Evolutionary conservation across 2,329 filamentous ascomycete genomes (phyloP), one percentile per base, ranked within the genome.

Genomic region (Aspergillus sergii): DNA sequence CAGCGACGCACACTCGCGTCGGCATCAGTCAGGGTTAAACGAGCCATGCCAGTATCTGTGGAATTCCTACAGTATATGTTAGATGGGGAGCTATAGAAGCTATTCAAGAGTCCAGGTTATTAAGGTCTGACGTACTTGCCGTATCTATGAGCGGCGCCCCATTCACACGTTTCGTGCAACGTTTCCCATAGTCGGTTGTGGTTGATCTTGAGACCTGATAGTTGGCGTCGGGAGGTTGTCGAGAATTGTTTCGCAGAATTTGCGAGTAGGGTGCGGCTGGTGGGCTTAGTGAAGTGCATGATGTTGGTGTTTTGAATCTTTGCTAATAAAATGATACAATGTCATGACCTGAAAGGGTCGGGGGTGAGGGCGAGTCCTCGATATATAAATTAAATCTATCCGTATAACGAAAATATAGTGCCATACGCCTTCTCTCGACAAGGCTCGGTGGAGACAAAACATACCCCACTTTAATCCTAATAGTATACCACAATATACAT

Each of bases 1-100:
- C 90, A 93, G 72, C 88, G 85, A 56, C 91, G 85, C 9, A 83
- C 90, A 68, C 83, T 74, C 67, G 88, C 89, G 73, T 93, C 91
- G 0, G 84, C 79, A 67, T 92, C 88, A 2, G 85, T 87, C n/a
- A 93, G 82, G 1, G 89, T 81, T 1, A 93, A 83, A 1, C 91
- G 86, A 7, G 85, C 84, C 90, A 93, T 93, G 61, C 91, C 91
- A 1, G 73, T 76, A 1, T 76, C 72, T 3, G 61, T 69, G 43
- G 67, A 62, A 1, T 66, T 55, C 9, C 69, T 71, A 34, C 12
- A 19, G n/a, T 9, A 12, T 36, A 4, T 19, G 11, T 46, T 43
- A 68, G 45, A 66, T 58, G 14, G 19, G 16, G 5, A 16, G 34
- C 8, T 19, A 50, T 36, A 34, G 4, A 16, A 36, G 5, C 23